Conservation (phyloP, 169 alveolate genomes). For the Eimeria sp. region DNA sequence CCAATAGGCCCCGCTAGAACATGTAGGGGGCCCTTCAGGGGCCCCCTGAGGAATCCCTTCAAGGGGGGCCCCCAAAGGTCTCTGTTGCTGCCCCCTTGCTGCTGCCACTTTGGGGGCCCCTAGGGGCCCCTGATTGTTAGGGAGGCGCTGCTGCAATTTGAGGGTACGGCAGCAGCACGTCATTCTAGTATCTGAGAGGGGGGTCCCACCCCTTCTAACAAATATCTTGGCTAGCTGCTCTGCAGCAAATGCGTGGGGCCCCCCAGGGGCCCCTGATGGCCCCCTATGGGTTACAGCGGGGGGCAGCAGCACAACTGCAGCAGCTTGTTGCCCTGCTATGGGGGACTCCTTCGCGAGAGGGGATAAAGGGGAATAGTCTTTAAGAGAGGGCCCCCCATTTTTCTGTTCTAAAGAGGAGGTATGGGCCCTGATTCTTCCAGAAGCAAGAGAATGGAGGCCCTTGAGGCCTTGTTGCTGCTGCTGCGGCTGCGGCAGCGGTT, state of each 20-base stretch:
- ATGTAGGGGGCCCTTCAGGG: not conserved
- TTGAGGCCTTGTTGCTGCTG: not conserved
- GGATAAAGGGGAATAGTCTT: not conserved
- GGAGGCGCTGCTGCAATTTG: not conserved
- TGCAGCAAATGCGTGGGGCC: not conserved
- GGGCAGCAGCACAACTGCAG: slow-evolving; percentile 29
- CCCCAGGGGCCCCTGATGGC: not conserved
- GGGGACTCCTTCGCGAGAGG: no score
- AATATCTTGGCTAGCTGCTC: not conserved
- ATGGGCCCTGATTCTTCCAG: slow-evolving; percentile 14
- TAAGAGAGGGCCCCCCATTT: not conserved
- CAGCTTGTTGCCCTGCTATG: not conserved
- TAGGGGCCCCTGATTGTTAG: not conserved
- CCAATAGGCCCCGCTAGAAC: not conserved
- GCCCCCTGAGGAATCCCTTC: not conserved
- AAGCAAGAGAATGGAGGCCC: not conserved
- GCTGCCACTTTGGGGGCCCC: not conserved
- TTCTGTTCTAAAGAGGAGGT: not conserved
- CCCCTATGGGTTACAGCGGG: not conserved
- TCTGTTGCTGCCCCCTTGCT: not conserved
- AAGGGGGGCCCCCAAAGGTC: not conserved
- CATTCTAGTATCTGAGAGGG: not conserved
- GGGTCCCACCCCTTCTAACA: not conserved
- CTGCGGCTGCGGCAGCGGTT: no score
- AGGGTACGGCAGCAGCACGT: not conserved